Conservation (phyloP, 768 basidiomycete species). For the Xanthoconium purpureum region DNA sequence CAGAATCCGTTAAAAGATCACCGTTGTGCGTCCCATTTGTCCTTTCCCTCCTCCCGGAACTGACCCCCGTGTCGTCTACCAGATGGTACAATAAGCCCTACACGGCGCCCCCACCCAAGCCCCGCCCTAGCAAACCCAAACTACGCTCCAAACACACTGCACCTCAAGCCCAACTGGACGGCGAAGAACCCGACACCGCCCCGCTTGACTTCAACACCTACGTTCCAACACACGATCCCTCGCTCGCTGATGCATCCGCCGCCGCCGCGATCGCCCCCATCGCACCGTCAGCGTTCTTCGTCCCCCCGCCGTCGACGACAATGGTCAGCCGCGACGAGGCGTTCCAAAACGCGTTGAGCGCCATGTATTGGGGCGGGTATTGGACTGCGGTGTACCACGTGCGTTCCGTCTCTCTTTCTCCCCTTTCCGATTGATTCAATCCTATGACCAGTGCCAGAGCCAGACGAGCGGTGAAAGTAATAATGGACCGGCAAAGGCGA, state of each 20-base stretch:
- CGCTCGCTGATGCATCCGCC: conserved; percentile 40
- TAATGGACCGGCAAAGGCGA: conserved; percentile 26
- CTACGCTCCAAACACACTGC: neutral
- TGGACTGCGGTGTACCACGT: conserved; percentile 88
- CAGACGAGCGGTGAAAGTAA: conserved; percentile 16
- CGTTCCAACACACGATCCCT: conserved; percentile 66
- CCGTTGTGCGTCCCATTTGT: conserved; percentile 53
- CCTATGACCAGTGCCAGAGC: conserved; percentile 23
- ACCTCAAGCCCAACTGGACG: neutral
- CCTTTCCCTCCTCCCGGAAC: neutral
- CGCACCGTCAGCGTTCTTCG: conserved; percentile 19
- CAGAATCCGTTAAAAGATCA: conserved; percentile 65
- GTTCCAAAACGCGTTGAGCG: conserved; percentile 67
- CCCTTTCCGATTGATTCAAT: neutral
- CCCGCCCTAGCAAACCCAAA: conserved; percentile 6
- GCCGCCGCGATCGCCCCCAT: conserved; percentile 10
- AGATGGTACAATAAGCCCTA: conserved; percentile 79
- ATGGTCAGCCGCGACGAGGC: conserved; percentile 69
- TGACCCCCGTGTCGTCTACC: neutral
- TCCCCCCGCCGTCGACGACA: conserved; percentile 33
- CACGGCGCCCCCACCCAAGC: conserved; percentile 13
- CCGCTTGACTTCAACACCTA: conserved; percentile 71
- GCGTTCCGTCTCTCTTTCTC: neutral
- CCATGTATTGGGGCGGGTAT: conserved; percentile 87
- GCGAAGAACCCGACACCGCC: conserved; percentile 48